Percentiles rank a stretch among this genome's conserved stretches.
Evolutionary conservation across 2,329 filamentous ascomycete species (phyloP).

Genomic region (Tolypocladium cylindrosporum): DNA sequence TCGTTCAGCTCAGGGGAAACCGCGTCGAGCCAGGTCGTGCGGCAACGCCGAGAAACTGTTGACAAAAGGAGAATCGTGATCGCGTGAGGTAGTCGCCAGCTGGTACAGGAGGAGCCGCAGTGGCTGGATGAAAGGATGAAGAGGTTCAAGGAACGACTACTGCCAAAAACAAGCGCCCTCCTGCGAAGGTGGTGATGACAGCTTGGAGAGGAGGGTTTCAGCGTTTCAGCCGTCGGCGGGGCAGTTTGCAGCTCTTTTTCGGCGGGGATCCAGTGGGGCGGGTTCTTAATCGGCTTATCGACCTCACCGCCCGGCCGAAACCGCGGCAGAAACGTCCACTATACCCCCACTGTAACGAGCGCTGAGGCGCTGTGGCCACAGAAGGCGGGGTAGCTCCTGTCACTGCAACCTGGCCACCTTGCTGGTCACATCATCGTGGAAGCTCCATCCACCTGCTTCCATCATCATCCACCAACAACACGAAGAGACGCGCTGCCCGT

Average conservation of each 20-base stretch:
- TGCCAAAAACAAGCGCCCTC: conserved; percentile 5
- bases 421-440: neutral
- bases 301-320: neutral
- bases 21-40: neutral
- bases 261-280: neutral
- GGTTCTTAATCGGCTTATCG: conserved; percentile 3
- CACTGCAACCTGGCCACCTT: neutral
- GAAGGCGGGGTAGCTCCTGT: conserved; percentile 2
- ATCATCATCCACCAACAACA: conserved; percentile 2
- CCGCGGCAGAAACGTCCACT: neutral
- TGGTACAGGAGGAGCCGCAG: neutral
- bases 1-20: neutral
- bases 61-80: neutral
- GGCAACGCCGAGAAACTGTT: neutral
- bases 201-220: neutral
- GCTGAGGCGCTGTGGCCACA: neutral
- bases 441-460: conserved; percentile 6
- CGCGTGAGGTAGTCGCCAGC: neutral
- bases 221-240: neutral
- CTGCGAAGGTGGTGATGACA: neutral
- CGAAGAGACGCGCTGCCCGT: neutral
- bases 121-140: neutral
- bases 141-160: conserved; percentile 1
- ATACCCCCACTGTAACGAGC: neutral
- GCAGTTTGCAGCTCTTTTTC: neutral